A percentile compares a stretch with the other conserved stretches of the same genome.
These are phyloP conservation scores for Cercospora brassicicola DNA, from an alignment of 2,329 filamentous ascomycete genomes.

Conservation along the genomic window DNA sequence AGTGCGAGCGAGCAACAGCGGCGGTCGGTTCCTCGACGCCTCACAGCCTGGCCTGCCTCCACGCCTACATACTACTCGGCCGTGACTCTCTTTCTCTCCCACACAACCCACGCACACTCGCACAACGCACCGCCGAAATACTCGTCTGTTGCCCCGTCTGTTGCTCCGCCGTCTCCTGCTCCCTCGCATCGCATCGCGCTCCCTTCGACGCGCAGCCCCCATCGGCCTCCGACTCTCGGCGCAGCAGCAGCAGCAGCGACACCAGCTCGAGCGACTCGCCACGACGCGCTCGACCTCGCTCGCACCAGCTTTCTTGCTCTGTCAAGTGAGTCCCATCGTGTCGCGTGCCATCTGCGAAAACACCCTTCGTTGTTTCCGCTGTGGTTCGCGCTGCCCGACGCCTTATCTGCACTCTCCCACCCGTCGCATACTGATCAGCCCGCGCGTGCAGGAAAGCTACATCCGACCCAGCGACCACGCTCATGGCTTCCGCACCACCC, in stretches of 20 bases:
- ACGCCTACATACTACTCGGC: neutral
- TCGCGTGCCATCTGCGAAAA: conserved; percentile 16
- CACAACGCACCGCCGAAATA: neutral
- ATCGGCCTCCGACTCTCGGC: conserved; percentile 15
- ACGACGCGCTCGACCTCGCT: conserved; percentile 17
- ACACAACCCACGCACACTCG: neutral
- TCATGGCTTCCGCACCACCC: conserved; percentile 38
- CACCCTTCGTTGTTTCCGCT: conserved; percentile 15
- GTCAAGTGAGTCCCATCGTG: conserved; percentile 38
- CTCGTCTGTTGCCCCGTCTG: neutral
- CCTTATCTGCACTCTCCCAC: conserved; percentile 15
- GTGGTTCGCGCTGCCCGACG: conserved; percentile 8
- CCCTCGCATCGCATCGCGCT: neutral
- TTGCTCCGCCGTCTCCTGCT: neutral
- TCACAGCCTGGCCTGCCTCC: neutral
- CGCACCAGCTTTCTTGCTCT: conserved; percentile 36
- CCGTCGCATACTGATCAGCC: conserved; percentile 32
- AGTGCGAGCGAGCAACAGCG: too few relatives aligned
- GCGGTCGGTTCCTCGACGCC: neutral
- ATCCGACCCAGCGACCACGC: conserved; percentile 24
- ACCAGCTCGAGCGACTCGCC: conserved; percentile 18
- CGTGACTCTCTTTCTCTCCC: neutral
- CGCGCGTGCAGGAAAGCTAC: conserved; percentile 38
- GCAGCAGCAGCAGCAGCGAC: neutral
- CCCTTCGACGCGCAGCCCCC: conserved; percentile 6